Conservation (phyloP, 2,329 filamentous ascomycete species). For the Phyllosticta citriasiana region DNA sequence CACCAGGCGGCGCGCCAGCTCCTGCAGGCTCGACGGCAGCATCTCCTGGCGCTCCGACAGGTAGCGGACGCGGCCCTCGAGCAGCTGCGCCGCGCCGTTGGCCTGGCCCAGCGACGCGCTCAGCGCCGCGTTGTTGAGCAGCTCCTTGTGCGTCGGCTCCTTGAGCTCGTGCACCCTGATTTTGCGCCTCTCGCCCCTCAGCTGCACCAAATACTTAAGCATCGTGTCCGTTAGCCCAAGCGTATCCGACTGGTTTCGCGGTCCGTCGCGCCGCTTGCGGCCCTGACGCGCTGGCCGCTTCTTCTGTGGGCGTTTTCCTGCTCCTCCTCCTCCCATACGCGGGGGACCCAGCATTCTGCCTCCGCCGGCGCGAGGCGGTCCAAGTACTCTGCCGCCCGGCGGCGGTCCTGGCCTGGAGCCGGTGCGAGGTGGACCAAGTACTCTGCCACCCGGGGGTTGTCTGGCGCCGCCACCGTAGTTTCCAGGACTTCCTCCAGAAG, state of each 20-base stretch:
- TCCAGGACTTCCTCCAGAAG: background rate
- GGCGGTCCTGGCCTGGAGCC: background rate
- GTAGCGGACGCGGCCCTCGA: constrained; percentile 1
- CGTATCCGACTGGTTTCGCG: background rate
- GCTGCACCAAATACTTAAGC: constrained; percentile 1
- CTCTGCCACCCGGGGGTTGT: background rate
- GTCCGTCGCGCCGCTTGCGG: background rate
- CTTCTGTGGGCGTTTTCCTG: background rate
- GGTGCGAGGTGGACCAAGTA: background rate
- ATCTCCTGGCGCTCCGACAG: constrained; percentile 1
- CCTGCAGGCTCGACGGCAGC: background rate
- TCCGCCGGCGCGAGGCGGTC: background rate
- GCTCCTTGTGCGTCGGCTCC: background rate
- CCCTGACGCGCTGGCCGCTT: background rate
- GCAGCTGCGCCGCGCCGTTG: background rate
- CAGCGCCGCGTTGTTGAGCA: constrained; percentile 1
- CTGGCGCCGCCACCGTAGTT: background rate
- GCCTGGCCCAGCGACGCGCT: constrained; percentile 4
- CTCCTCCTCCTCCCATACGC: background rate
- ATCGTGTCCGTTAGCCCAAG: background rate
- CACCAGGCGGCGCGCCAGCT: constrained; percentile 2
- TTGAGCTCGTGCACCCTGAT: background rate
- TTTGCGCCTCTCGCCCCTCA: background rate
- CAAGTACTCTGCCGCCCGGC: background rate
- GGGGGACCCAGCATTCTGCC: background rate